Base-by-base conservation (phyloP, 2,329 filamentous ascomycete genomes). In the Knufia fluminis region DNA sequence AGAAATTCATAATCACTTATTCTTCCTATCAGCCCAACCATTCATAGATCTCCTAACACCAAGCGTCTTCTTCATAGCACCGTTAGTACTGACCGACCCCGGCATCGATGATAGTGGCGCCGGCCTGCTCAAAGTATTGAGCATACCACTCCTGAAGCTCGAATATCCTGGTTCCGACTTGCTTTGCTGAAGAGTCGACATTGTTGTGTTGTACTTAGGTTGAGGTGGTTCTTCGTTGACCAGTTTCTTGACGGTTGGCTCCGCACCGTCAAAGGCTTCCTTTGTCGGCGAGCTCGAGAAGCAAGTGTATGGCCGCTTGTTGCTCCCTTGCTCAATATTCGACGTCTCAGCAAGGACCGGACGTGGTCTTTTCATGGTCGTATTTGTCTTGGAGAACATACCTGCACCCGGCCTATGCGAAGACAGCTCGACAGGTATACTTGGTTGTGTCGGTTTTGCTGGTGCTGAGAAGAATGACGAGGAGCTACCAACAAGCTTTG, bases 11-110 rank as follows among this genome's bases (percentile, higher is more conserved):
- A 17, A 17, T 47, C 33, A 49, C 17, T 49, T 49, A 16, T 49
- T 49, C 39, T 49, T 49, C 36, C 46, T 41, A 42, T 43, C 39
- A 3, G 38, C 46, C 46, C 46, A 49, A 23, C 46, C 46, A 23
- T 22, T 49, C 46, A 49, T 49, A 14, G 36, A 32, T 22, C 46
- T 49, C 23, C 46, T 32, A 14, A 49, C 39, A 42, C 46, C 46
- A 22, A 49, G 39, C 10, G 46, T 49, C 46, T 49, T 49, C 46
- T 36, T 42, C 20, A 33, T 22, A 43, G 39, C 7, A 22, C 39
- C 39, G 40, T 16, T 33, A 43, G 19, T 10, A 43, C 36, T 17
- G 12, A n/a, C 10, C 17, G 35, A 4, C 20, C 17, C 23, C 8
- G 16, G 7, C 19, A 46, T 9, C 12, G 26, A 16, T 14, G 20